Evolutionary conservation across 2,329 filamentous ascomycete species (phyloP).

Genomic region (Truncatella angustata): DNA sequence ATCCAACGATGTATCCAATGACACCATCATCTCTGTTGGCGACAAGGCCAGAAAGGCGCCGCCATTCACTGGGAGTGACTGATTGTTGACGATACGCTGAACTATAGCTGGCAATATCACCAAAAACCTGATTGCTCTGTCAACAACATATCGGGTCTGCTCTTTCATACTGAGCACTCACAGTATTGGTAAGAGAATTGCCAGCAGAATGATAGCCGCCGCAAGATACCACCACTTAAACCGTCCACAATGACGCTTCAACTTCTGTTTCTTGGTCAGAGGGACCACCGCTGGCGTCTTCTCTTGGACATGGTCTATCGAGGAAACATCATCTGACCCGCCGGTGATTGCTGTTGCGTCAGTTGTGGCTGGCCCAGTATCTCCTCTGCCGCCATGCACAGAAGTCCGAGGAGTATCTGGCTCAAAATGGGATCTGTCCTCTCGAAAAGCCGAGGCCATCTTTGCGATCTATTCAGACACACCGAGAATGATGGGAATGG

Average conservation of each 20-base stretch:
- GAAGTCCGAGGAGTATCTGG: slow-evolving; percentile 20
- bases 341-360: no score
- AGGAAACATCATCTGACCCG: slow-evolving; percentile 23
- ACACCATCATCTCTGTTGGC: slow-evolving; percentile 31
- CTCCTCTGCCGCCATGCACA: slow-evolving; percentile 16
- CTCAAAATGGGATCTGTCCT: slow-evolving; percentile 24
- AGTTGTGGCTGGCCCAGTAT: slow-evolving; percentile 9
- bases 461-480: slow-evolving; percentile 17
- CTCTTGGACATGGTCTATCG: slow-evolving; percentile 26
- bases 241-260: slow-evolving; percentile 38
- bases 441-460: slow-evolving; percentile 27
- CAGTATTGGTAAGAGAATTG: slow-evolving; percentile 44
- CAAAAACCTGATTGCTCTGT: slow-evolving; percentile 36
- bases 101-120: slow-evolving; percentile 46
- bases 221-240: slow-evolving; percentile 44
- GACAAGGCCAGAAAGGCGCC: slow-evolving; percentile 34
- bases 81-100: slow-evolving; percentile 40
- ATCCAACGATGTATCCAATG: slow-evolving; percentile 34
- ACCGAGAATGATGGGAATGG: background rate
- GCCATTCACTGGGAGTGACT: slow-evolving; percentile 35
- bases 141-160: background rate
- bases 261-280: slow-evolving; percentile 34
- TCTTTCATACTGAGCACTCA: slow-evolving; percentile 26
- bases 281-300: slow-evolving; percentile 19
- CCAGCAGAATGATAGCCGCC: slow-evolving; percentile 37